Conservation (phyloP, 306 rosid species). For the Vicia faba region DNA sequence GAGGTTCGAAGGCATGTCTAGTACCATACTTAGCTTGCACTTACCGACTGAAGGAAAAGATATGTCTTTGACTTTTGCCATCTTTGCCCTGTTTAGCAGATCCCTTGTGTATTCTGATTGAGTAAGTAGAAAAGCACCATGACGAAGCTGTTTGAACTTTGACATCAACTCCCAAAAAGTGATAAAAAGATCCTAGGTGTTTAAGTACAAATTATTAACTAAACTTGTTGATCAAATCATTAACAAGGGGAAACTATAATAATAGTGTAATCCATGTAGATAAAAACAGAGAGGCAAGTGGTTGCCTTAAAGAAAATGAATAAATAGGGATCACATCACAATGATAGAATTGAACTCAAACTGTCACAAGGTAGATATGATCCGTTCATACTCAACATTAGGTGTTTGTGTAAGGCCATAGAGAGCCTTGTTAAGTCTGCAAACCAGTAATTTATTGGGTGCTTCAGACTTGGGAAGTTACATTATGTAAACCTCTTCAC, state of each 20-base stretch:
- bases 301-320: not conserved
- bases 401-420: constrained; percentile 1
- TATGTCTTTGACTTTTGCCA: not conserved
- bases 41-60: constrained; percentile 2
- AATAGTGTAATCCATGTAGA: not conserved
- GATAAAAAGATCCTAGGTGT: not conserved
- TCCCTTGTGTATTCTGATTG: not conserved
- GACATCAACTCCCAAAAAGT: not conserved
- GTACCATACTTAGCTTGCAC: not conserved
- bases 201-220: not conserved
- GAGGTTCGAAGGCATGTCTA: not conserved
- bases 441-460: not conserved
- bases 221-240: constrained; percentile 1
- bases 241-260: not conserved
- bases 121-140: not conserved
- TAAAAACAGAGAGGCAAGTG: not conserved
- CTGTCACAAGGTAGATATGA: not conserved
- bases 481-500: not conserved
- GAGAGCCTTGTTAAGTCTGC: constrained; percentile 7
- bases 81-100: not conserved
- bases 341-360: not conserved
- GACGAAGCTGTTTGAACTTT: not conserved
- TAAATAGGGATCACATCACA: not conserved
- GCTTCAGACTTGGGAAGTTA: not conserved
- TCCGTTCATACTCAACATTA: not conserved